Conservation (phyloP, 495 filamentous ascomycete species). For the Penicillium coprophilum region DNA sequence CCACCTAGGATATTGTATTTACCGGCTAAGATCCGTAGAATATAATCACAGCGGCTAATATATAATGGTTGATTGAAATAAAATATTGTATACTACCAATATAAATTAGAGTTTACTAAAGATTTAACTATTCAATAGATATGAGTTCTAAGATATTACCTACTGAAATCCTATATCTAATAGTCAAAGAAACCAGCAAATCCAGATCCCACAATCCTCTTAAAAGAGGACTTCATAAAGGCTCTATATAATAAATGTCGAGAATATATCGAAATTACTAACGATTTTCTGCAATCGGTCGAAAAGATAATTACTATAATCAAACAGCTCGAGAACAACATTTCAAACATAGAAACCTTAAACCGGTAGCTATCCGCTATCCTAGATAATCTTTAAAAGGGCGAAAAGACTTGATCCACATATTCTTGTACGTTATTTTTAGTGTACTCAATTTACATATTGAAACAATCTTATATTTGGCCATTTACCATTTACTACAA, state of each 20-base stretch:
- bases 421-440: background rate
- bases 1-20: background rate
- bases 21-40: background rate
- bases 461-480: background rate
- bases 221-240: background rate
- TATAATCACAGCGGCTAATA: background rate
- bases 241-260: background rate
- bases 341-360: background rate
- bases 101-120: background rate
- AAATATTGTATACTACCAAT: background rate
- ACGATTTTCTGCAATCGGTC: background rate
- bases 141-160: background rate
- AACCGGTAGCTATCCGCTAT: background rate
- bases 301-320: background rate
- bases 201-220: slow-evolving; percentile 3
- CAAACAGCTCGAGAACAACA: slow-evolving; percentile 4
- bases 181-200: slow-evolving; percentile 1
- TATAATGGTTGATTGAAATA: background rate
- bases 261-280: slow-evolving; percentile 4
- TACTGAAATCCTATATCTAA: background rate
- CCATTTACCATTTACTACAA: background rate
- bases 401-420: background rate
- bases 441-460: background rate
- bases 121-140: background rate
- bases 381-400: background rate